phyloP scores from a whole-genome alignment of 345 rosid genomes.

The Citrus unshiu region DNA sequence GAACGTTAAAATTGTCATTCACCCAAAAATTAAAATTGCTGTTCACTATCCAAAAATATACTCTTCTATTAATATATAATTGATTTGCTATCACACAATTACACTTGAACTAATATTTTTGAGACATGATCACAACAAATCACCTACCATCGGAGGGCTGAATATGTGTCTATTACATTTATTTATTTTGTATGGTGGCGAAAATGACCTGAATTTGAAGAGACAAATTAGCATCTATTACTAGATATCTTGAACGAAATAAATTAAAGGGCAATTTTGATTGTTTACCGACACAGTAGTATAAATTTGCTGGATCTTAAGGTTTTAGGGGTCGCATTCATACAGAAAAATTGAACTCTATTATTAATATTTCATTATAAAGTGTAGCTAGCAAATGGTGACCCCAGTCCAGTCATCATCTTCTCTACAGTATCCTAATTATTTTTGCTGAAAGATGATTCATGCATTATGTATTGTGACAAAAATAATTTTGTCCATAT shows the following conservation, averaged over 20 bases:
- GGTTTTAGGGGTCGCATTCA: not conserved
- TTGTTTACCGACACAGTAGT: not conserved
- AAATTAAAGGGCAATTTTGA: constrained; percentile 15
- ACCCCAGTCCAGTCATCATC: constrained; percentile 34
- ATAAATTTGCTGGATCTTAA: not conserved
- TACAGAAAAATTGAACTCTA: constrained; percentile 13
- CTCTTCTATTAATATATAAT: not conserved
- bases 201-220: constrained; percentile 16
- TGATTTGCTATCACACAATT: not conserved
- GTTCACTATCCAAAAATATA: not conserved
- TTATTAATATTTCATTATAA: constrained; percentile 14
- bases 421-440: constrained; percentile 7
- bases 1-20: too few relatives aligned
- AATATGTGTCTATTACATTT: not conserved
- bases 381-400: not conserved
- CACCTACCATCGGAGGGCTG: not conserved
- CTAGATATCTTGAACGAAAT: not conserved
- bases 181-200: not conserved
- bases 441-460: constrained; percentile 17
- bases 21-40: not conserved
- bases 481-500: constrained; percentile 30
- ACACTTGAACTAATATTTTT: not conserved
- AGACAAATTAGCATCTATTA: not conserved
- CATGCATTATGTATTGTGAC: constrained; percentile 9
- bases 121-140: constrained; percentile 19